Base-by-base conservation (phyloP, 2,329 filamentous ascomycete species). In the Penicillium sp. region DNA sequence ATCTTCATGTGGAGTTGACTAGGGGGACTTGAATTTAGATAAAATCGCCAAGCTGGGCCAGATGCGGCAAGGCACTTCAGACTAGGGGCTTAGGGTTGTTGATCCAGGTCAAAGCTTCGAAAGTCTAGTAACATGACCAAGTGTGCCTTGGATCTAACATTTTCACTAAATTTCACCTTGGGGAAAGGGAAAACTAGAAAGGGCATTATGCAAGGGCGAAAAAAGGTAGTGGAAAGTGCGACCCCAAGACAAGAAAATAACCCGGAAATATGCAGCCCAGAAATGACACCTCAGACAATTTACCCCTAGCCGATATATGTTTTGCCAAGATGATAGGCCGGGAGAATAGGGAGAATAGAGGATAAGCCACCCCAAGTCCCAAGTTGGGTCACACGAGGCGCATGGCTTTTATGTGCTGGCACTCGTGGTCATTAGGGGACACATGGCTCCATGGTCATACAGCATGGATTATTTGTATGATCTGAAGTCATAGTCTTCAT, bases 381-480 rank as follows among this genome's bases (percentile, higher is more conserved):
- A 21, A 33, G 36, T 29, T 19, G 23, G 25, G 48, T 41, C 29
- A 40, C 29, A 39, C 40, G 25, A 52, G 27, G 34, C 39, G 11
- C 47, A 45, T 56, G 48, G 48, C 27, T 40, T 45, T 21, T 31
- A 38, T 50, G 48, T 47, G 53, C 16, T 52, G 48, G 41, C 53
- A 50, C 46, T 33, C 50, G 29, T 33, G 50, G 9, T 29, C 38
- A 29, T 31, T 8, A 3, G 23, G 13, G 11, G 10, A 33, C 34
- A 48, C 40, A 53, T 53, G 50, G 39, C 29, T 33, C 5, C 3
- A 5, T 31, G 16, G 4, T 7, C 8, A 16, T 33, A 33, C 11
- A 2, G 1, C 5, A 40, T 19, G 23, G 15, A 16, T n/a, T 27
- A 27, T 27, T 13, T 19, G 10, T 10, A 16, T 21, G 4, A 21